Percentiles rank a stretch among this genome's conserved stretches.
These are phyloP conservation scores for Metschnikowia matae DNA, from an alignment of 805 yeast genomes.

Conservation along the genomic window DNA sequence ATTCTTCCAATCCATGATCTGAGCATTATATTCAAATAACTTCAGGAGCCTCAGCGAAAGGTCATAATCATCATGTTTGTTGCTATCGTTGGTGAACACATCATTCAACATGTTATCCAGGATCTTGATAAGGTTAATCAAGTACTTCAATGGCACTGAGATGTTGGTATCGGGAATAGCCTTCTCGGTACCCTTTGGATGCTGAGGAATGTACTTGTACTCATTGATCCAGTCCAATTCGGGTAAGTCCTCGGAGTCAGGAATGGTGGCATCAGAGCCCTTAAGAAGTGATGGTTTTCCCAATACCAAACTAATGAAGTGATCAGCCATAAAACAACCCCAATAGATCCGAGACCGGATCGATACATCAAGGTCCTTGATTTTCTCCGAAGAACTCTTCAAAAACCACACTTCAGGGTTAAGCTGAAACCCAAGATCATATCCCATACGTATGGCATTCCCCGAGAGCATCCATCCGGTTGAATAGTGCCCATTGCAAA, in stretches of 20 bases:
- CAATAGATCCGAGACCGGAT: conserved; percentile 60
- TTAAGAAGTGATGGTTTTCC: conserved; percentile 58
- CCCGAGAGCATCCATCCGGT: conserved; percentile 64
- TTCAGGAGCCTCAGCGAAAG: conserved; percentile 37
- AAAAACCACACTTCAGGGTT: conserved; percentile 58
- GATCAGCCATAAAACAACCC: conserved; percentile 66
- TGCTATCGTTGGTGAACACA: conserved; percentile 38
- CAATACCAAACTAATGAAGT: conserved; percentile 52
- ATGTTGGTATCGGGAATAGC: conserved; percentile 28
- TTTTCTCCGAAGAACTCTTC: conserved; percentile 31
- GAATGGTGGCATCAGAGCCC: conserved; percentile 55
- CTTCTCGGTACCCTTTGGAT: conserved; percentile 5
- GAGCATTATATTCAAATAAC: conserved; percentile 44
- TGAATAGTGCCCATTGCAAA: conserved; percentile 55
- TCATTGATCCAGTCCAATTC: conserved; percentile 63
- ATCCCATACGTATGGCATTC: conserved; percentile 60
- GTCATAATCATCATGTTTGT: conserved; percentile 32
- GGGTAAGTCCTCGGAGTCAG: conserved; percentile 56
- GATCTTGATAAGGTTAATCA: conserved; percentile 40
- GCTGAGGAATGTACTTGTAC: conserved; percentile 37
- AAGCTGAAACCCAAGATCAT: conserved; percentile 59
- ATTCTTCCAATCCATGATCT: conserved; percentile 50
- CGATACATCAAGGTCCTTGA: conserved; percentile 49
- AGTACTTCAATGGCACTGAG: conserved; percentile 40
- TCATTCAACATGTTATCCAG: conserved; percentile 45